Evolutionary conservation across 345 rosid species (phyloP).

Genomic region (Hibiscus mutabilis): DNA sequence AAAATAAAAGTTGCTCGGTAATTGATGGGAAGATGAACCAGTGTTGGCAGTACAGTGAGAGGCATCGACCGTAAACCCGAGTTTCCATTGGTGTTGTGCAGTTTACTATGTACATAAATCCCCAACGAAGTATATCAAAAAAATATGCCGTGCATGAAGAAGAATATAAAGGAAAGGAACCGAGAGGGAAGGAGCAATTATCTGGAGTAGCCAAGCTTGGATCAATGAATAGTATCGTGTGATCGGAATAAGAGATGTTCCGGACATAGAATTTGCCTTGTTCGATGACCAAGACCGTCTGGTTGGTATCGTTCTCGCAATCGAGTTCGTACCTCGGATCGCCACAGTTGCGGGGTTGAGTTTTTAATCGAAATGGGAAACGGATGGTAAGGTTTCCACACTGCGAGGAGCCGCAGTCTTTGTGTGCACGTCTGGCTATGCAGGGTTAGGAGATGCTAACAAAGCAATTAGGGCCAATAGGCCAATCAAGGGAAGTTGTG

Average conservation of each 20-base stretch:
- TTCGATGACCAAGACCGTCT: background rate
- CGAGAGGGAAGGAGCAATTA: conserved; percentile 4
- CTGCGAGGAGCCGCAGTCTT: background rate
- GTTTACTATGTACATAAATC: background rate
- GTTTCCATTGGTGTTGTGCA: background rate
- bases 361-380: background rate
- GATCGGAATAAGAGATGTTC: background rate
- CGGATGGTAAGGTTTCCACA: background rate
- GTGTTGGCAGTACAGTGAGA: background rate
- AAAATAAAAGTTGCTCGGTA: background rate
- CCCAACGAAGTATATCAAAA: background rate
- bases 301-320: background rate
- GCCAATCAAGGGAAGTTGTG: background rate
- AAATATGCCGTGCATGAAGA: too few relatives aligned
- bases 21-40: background rate
- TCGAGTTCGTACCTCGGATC: background rate
- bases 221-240: background rate
- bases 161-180: background rate
- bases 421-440: background rate
- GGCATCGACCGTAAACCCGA: background rate
- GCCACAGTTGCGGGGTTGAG: background rate
- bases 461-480: background rate
- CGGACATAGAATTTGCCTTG: background rate
- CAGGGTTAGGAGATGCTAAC: too few relatives aligned
- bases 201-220: background rate